Evolutionary conservation across 1,284 basidiomycete genomes (phyloP).

Genomic region (Xerocomus minutiporus): DNA sequence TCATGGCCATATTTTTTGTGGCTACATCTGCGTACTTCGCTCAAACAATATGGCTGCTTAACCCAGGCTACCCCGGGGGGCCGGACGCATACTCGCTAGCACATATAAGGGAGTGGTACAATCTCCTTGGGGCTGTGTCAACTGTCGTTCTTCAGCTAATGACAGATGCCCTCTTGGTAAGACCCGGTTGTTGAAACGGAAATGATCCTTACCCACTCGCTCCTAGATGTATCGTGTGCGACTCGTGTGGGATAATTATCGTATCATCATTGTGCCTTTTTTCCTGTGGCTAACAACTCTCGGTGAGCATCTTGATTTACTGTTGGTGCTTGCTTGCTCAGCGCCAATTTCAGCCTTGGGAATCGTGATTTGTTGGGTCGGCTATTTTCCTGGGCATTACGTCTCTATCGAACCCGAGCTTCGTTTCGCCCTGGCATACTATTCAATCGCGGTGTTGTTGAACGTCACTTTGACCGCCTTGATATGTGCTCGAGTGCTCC

Average conservation of each 20-base stretch:
- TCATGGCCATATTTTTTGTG: too few species aligned
- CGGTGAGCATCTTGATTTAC: not conserved
- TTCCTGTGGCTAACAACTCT: slow-evolving; percentile 7
- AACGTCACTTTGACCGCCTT: slow-evolving; percentile 4
- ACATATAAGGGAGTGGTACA: not conserved
- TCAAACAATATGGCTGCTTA: too few species aligned
- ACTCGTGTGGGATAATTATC: not conserved
- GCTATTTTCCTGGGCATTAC: not conserved
- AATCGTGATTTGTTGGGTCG: not conserved
- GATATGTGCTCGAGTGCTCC: slow-evolving; percentile 4
- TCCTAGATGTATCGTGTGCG: not conserved
- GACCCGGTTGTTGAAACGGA: not conserved
- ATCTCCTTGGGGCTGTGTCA: slow-evolving; percentile 1
- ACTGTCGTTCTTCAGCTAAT: slow-evolving; percentile 9
- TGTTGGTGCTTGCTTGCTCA: too few species aligned
- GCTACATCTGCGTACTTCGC: too few species aligned
- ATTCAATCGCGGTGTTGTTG: slow-evolving; percentile 1
- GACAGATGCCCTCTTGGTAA: slow-evolving; percentile 9
- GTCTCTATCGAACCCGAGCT: slow-evolving; percentile 1
- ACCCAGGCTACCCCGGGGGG: slow-evolving; percentile 4
- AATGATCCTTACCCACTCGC: too few species aligned
- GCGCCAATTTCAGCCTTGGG: not conserved
- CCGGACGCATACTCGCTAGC: not conserved
- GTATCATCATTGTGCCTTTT: slow-evolving; percentile 2
- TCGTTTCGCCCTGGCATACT: slow-evolving; percentile 5